Conservation (phyloP, 1,284 basidiomycete genomes). For the Cronartium ribicola region DNA sequence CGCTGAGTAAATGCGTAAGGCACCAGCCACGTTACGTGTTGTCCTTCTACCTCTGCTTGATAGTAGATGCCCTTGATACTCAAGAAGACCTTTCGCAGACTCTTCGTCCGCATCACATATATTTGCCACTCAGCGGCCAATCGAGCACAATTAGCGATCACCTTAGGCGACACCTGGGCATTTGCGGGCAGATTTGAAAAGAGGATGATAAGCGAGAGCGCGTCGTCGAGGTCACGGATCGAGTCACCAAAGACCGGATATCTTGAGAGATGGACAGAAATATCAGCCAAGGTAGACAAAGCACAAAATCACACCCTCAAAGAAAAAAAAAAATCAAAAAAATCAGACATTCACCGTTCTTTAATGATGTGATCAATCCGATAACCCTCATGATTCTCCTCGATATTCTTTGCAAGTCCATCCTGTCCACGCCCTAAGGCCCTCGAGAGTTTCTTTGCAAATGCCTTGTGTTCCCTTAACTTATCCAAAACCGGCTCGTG, state of each 20-base stretch:
- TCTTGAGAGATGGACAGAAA: slow-evolving; percentile 54
- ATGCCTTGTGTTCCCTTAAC: slow-evolving; percentile 94
- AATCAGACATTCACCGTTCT: slow-evolving; percentile 65
- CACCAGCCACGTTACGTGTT: slow-evolving; percentile 87
- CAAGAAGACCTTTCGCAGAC: slow-evolving; percentile 85
- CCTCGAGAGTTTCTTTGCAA: slow-evolving; percentile 92
- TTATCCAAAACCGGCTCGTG: slow-evolving; percentile 96
- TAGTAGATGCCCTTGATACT: slow-evolving; percentile 99
- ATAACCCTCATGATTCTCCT: slow-evolving; percentile 74
- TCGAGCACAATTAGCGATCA: slow-evolving; percentile 84
- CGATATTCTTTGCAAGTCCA: slow-evolving; percentile 87
- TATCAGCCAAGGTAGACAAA: not conserved
- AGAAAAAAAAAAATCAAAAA: not conserved
- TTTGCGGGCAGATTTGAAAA: slow-evolving; percentile 81
- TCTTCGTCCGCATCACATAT: slow-evolving; percentile 83
- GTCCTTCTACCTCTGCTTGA: slow-evolving; percentile 89
- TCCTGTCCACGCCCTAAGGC: slow-evolving; percentile 92
- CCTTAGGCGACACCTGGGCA: slow-evolving; percentile 69
- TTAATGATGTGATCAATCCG: slow-evolving; percentile 87
- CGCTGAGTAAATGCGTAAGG: slow-evolving; percentile 97
- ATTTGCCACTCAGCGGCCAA: slow-evolving; percentile 71
- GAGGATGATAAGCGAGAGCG: slow-evolving; percentile 87
- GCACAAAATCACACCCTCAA: slow-evolving; percentile 11
- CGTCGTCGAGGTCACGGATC: slow-evolving; percentile 93
- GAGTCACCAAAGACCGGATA: slow-evolving; percentile 97